Evolutionary conservation across 495 filamentous ascomycete species (phyloP).

Genomic region (Aspergillus steynii): DNA sequence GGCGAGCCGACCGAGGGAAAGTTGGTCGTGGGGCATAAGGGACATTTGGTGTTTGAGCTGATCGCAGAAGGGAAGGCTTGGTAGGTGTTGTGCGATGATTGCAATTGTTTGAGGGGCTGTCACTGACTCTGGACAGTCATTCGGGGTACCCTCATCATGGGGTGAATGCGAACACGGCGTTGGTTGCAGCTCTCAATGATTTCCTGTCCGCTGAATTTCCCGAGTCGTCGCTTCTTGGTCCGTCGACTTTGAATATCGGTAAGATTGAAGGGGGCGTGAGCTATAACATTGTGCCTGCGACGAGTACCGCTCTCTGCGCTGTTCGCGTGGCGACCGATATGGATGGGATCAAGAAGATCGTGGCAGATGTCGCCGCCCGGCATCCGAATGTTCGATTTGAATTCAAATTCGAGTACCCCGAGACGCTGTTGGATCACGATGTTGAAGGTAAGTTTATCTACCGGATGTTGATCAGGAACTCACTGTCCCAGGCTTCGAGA

Average conservation of each 20-base stretch:
- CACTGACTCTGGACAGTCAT: constrained; percentile 39
- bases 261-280: constrained; percentile 22
- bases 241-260: constrained; percentile 23
- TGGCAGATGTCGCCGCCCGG: constrained; percentile 13
- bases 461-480: background rate
- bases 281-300: constrained; percentile 24
- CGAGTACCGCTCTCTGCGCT: constrained; percentile 23
- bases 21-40: constrained; percentile 80
- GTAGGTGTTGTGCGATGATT: constrained; percentile 40
- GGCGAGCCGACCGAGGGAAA: constrained; percentile 79
- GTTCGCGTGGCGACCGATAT: constrained; percentile 24
- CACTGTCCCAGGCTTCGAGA: constrained; percentile 62
- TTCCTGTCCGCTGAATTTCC: constrained; percentile 37
- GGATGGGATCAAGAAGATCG: constrained; percentile 17
- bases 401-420: constrained; percentile 22
- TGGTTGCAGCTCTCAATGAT: constrained; percentile 59
- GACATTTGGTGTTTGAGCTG: constrained; percentile 58
- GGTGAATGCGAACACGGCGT: constrained; percentile 65
- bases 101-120: constrained; percentile 11
- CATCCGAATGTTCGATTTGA: constrained; percentile 19
- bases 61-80: constrained; percentile 54
- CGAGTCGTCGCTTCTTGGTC: constrained; percentile 16
- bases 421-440: constrained; percentile 53
- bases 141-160: constrained; percentile 79
- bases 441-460: constrained; percentile 33